These are phyloP conservation scores for Nemania sp. DNA, from an alignment of 2,329 filamentous ascomycete genomes.

Conservation along the genomic window DNA sequence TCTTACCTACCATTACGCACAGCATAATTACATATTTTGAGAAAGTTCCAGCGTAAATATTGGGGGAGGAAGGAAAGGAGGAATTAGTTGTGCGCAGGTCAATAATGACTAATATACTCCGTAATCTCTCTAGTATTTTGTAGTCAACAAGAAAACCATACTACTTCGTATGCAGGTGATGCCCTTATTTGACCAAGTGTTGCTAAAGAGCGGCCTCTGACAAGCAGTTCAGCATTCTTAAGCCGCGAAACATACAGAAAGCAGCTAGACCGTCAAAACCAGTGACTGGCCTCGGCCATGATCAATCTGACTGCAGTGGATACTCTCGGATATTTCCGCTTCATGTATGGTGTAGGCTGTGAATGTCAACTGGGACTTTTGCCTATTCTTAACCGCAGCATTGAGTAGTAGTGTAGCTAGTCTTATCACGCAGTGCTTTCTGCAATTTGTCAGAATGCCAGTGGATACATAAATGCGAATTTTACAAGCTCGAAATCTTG, in stretches of 20 bases:
- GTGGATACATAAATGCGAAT: constrained; percentile 10
- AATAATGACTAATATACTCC: too few species aligned
- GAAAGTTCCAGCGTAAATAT: too few species aligned
- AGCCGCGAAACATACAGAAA: neutral
- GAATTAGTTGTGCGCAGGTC: too few species aligned
- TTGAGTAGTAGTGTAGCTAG: constrained; percentile 15
- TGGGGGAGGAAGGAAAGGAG: too few species aligned
- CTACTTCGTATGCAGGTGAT: too few species aligned
- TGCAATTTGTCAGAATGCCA: constrained; percentile 22
- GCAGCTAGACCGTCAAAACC: neutral
- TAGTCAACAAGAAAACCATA: too few species aligned
- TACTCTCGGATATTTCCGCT: constrained; percentile 20
- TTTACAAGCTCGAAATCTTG: constrained; percentile 16
- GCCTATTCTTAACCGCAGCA: constrained; percentile 13
- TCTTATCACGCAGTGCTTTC: constrained; percentile 8
- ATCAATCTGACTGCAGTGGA: constrained; percentile 22
- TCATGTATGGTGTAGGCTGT: neutral
- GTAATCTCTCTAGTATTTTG: too few species aligned
- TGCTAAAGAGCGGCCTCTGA: too few species aligned
- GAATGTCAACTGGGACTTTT: constrained; percentile 16
- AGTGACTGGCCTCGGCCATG: constrained; percentile 7
- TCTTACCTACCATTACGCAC: too few species aligned
- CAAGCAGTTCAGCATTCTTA: too few species aligned
- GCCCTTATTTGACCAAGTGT: too few species aligned
- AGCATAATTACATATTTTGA: too few species aligned